These are phyloP conservation scores for Mercurialis annua DNA, from an alignment of 345 rosid species.

Conservation along the genomic window DNA sequence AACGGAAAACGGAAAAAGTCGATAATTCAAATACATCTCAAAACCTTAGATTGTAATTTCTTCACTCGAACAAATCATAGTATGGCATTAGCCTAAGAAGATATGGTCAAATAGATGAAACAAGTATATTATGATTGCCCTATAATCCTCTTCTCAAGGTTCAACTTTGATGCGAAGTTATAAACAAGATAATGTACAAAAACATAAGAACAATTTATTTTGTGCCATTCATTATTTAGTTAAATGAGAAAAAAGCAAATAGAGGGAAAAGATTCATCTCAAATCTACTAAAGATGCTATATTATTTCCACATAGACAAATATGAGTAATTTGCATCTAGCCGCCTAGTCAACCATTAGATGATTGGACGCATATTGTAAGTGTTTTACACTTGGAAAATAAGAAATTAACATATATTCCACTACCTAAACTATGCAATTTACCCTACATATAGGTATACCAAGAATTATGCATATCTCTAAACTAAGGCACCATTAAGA, in stretches of 20 bases:
- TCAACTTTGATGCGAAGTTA: not conserved
- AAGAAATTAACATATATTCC: no score
- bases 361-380: no score
- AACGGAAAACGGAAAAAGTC: not conserved
- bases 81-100: not conserved
- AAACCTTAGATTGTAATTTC: not conserved
- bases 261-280: not conserved
- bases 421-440: no score
- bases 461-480: not conserved
- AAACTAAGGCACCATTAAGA: not conserved
- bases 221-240: not conserved
- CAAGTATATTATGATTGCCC: not conserved
- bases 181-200: not conserved
- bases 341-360: no score
- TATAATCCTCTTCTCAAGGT: not conserved
- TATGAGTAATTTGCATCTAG: not conserved
- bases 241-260: not conserved
- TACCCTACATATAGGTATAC: no score
- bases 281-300: not conserved
- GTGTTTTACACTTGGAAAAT: no score
- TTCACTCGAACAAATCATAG: conserved; percentile 1
- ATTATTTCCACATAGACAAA: not conserved
- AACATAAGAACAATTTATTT: not conserved
- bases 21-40: not conserved
- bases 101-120: not conserved